Evolutionary conservation across 345 rosid species (phyloP), one percentile per base, ranked within the genome.

Genomic region (Salix koriyanagi): DNA sequence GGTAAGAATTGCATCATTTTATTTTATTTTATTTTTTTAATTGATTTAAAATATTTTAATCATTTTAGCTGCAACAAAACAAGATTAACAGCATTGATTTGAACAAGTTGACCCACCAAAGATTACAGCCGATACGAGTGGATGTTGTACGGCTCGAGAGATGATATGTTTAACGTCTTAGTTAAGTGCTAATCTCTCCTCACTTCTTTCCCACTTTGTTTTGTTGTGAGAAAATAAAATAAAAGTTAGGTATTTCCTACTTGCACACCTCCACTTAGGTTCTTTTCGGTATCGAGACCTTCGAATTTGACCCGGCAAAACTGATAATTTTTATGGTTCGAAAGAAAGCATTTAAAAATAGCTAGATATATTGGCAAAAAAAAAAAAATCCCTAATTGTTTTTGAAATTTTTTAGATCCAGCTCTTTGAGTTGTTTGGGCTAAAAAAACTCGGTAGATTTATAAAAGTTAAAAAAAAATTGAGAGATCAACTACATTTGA

Each of bases 121-220:
- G 71, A 70, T 68, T 30, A 30, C 39, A 76, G 16, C 76, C 58
- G 13, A 50, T 71, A 52, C n/a, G 65, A 61, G 74, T 74, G 67
- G 82, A 68, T 85, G 79, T 85, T 75, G 89, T 21, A 54, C 86
- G 93, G 93, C 97, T 89, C 94, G 92, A 91, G 93, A 84, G 82
- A 75, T 83, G 82, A 82, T 83, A 73, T 82, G 23, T 14, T 23
- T 30, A 30, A 30, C 75, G 75, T 68, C 73, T 80, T 70, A 75
- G 64, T 79, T 79, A 75, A 30, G 72, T 75, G 52, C 44, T 52
- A 23, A 10, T 70, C 65, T 73, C 48, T 54, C 28, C 32, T 65
- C 41, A 18, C 14, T 67, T 68, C 21, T 34, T 37, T 54, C n/a
- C 66, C 30, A 14, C 8, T 19, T 83, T 74, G 56, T 71, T 66